phyloP scores from a whole-genome alignment of 2,329 filamentous ascomycete species.

The Paraphoma chrysanthemicola region DNA sequence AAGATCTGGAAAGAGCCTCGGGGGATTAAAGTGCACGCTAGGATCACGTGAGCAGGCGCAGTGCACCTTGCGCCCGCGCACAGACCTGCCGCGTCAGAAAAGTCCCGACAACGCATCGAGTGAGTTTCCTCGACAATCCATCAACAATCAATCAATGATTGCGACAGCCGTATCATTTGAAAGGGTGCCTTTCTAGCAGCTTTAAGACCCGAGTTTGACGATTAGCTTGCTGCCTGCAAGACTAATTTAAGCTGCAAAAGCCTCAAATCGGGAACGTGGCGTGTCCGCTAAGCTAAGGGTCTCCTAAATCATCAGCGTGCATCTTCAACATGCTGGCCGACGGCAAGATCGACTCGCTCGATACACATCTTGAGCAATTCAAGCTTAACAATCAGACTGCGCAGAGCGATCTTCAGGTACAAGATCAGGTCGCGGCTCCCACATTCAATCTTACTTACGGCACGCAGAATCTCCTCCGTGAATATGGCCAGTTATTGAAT shows the following conservation, averaged over 20 bases:
- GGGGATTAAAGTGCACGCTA: neutral
- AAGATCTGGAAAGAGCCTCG: neutral
- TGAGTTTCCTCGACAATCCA: neutral
- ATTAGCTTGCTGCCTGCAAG: neutral
- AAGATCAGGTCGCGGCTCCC: constrained; percentile 1
- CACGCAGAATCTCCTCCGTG: constrained; percentile 42
- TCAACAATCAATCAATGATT: neutral
- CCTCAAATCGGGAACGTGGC: neutral
- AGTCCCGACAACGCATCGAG: neutral
- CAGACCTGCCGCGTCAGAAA: neutral
- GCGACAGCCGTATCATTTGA: neutral
- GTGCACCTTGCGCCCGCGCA: neutral
- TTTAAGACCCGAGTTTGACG: neutral
- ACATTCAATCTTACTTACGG: constrained; percentile 11
- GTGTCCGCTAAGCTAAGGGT: neutral
- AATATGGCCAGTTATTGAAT: constrained; percentile 57
- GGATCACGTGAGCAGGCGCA: neutral
- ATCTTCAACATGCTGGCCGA: constrained; percentile 29
- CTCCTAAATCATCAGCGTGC: neutral
- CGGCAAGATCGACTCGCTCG: constrained; percentile 31
- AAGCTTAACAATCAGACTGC: constrained; percentile 28
- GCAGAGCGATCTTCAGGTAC: constrained; percentile 27
- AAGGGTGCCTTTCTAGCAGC: neutral
- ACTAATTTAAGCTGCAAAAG: neutral
- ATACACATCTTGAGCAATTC: constrained; percentile 38